phyloP scores from a whole-genome alignment of 352 stramenopile genomes.

The Bremia lactucae region DNA sequence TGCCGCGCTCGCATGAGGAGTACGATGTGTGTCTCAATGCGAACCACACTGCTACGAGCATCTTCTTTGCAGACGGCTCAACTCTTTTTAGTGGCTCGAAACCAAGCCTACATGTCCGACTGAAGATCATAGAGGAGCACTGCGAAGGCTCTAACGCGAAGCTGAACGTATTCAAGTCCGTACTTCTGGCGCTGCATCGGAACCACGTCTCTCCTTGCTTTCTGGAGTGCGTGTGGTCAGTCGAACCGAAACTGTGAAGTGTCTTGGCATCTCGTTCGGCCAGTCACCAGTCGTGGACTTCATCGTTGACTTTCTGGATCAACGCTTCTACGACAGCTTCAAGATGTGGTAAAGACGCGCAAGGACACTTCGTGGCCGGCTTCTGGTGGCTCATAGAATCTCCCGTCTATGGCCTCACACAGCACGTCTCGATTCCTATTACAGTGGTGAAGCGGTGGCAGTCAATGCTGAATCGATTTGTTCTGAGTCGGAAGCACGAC shows the following conservation, averaged over 20 bases:
- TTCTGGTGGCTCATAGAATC: neutral
- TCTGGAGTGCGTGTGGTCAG: neutral
- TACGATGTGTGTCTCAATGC: no score
- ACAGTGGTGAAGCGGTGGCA: neutral
- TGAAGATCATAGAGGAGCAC: neutral
- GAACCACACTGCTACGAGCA: no score
- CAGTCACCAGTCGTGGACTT: neutral
- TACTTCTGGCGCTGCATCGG: neutral
- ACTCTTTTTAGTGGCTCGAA: neutral
- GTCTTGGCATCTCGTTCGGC: neutral
- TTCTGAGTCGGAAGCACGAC: neutral
- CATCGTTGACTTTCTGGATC: neutral
- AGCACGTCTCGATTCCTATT: neutral
- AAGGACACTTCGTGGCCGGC: neutral
- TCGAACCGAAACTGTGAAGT: neutral
- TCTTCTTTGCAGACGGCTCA: no score
- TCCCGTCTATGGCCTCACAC: neutral
- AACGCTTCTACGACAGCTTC: neutral
- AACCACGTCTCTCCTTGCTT: neutral
- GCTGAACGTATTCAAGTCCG: neutral
- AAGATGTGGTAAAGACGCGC: no score
- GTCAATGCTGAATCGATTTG: neutral
- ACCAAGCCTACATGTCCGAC: neutral
- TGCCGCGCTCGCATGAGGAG: no score
- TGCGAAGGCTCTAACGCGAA: neutral